These are phyloP conservation scores for Nothophoma quercina DNA, from an alignment of 2,329 filamentous ascomycete species.

Conservation along the genomic window DNA sequence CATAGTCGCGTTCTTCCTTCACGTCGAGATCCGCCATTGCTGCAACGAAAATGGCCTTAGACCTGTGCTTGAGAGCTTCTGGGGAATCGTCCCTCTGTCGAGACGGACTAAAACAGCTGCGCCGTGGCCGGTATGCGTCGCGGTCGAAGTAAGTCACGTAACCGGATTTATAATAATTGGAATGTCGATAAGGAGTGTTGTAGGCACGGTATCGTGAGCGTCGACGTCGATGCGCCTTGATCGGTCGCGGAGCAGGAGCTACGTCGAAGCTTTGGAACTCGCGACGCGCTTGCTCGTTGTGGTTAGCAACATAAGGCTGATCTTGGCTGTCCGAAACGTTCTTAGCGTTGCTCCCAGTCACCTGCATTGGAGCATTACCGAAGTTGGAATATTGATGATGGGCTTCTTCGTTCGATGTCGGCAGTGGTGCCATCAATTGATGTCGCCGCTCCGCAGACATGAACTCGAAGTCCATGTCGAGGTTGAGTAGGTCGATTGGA, in stretches of 20 bases:
- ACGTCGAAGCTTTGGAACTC: slow-evolving; percentile 27
- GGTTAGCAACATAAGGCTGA: slow-evolving; percentile 17
- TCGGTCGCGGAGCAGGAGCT: slow-evolving; percentile 23
- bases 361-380: slow-evolving; percentile 8
- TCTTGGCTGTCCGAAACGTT: slow-evolving; percentile 6
- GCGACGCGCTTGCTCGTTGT: slow-evolving; percentile 19
- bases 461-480: slow-evolving; percentile 8
- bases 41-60: slow-evolving; percentile 21
- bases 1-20: slow-evolving; percentile 38
- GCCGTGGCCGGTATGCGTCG: slow-evolving; percentile 13
- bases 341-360: not conserved
- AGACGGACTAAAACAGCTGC: slow-evolving; percentile 12
- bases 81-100: slow-evolving; percentile 15
- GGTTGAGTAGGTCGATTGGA: slow-evolving; percentile 11
- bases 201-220: slow-evolving; percentile 9
- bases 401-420: not conserved
- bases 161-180: not conserved
- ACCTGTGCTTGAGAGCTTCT: slow-evolving; percentile 20
- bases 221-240: slow-evolving; percentile 26
- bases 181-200: slow-evolving; percentile 10
- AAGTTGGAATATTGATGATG: not conserved
- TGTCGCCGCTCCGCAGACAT: slow-evolving; percentile 1
- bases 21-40: slow-evolving; percentile 41
- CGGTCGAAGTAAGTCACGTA: slow-evolving; percentile 7
- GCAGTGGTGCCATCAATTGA: not conserved